A percentile compares a stretch with the other conserved stretches of the same genome.
Evolutionary conservation across 2,329 filamentous ascomycete genomes (phyloP).

Genomic region (Paracamarosporium sp.): DNA sequence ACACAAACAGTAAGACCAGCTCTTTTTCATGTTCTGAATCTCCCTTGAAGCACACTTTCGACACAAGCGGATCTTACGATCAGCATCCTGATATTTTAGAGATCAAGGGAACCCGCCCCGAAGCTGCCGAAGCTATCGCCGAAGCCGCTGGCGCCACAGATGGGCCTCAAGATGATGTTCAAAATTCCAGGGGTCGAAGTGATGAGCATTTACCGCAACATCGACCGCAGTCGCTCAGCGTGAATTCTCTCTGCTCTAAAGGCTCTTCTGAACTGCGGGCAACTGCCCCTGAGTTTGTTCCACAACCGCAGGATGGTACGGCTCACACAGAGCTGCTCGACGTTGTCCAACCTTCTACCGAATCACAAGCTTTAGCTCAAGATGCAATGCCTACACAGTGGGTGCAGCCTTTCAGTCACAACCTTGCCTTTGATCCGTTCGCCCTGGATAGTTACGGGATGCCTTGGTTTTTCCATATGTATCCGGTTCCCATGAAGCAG

Average conservation of each 20-base stretch:
- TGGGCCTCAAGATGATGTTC: background rate
- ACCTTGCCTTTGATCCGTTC: constrained; percentile 22
- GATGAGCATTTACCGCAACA: constrained; percentile 11
- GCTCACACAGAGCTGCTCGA: background rate
- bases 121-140: background rate
- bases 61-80: background rate
- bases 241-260: constrained; percentile 23
- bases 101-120: background rate
- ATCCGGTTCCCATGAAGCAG: constrained; percentile 28
- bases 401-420: background rate
- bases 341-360: background rate
- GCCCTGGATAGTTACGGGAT: constrained; percentile 31
- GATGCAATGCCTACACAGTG: background rate
- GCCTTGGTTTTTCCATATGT: constrained; percentile 40
- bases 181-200: constrained; percentile 16
- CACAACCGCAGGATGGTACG: constrained; percentile 12
- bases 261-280: constrained; percentile 33
- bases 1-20: constrained; percentile 20
- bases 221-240: constrained; percentile 12
- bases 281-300: constrained; percentile 40
- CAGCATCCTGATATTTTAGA: constrained; percentile 3
- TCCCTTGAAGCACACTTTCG: background rate
- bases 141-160: background rate
- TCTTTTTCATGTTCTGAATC: constrained; percentile 21
- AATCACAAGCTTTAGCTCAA: background rate